Percentiles rank a stretch among this genome's conserved stretches.
Evolutionary conservation across 2,329 filamentous ascomycete genomes (phyloP).

Genomic region (Zymoseptoria ardabiliae): DNA sequence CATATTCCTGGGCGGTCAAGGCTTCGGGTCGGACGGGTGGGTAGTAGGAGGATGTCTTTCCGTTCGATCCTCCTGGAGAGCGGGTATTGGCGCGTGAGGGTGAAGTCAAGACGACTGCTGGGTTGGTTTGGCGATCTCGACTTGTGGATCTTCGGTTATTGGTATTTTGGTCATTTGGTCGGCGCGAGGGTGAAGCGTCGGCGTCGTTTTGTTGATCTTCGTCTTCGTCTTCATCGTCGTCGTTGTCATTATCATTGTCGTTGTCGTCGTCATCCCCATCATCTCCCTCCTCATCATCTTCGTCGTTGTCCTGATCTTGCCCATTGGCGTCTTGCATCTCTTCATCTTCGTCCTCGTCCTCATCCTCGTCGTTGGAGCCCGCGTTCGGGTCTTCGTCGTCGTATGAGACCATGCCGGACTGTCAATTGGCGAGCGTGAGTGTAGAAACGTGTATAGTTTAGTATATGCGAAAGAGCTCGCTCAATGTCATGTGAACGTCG

Average conservation of each 20-base stretch:
- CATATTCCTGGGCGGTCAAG: conserved; percentile 74
- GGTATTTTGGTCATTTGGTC: conserved; percentile 19
- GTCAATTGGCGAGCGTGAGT: neutral
- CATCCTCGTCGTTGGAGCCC: conserved; percentile 36
- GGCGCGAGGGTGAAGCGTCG: conserved; percentile 38
- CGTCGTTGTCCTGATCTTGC: conserved; percentile 30
- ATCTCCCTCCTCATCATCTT: conserved; percentile 32
- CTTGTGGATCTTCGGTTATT: conserved; percentile 8
- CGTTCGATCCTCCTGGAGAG: conserved; percentile 25
- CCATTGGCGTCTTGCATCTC: conserved; percentile 39
- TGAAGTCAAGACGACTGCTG: conserved; percentile 42
- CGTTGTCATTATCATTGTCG: conserved; percentile 32
- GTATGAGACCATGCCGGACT: conserved; percentile 33
- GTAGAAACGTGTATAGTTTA: neutral
- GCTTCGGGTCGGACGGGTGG: conserved; percentile 61
- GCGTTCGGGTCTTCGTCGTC: conserved; percentile 35
- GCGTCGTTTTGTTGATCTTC: conserved; percentile 38
- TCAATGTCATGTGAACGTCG: neutral
- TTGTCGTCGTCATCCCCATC: conserved; percentile 36
- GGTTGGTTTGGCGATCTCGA: conserved; percentile 29
- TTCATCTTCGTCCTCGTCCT: conserved; percentile 40
- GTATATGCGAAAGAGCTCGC: neutral
- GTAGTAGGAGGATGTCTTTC: conserved; percentile 19
- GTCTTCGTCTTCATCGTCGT: conserved; percentile 28
- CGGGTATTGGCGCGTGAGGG: conserved; percentile 34